phyloP scores from a whole-genome alignment of 768 basidiomycete species.

The Lactarius evosmus region DNA sequence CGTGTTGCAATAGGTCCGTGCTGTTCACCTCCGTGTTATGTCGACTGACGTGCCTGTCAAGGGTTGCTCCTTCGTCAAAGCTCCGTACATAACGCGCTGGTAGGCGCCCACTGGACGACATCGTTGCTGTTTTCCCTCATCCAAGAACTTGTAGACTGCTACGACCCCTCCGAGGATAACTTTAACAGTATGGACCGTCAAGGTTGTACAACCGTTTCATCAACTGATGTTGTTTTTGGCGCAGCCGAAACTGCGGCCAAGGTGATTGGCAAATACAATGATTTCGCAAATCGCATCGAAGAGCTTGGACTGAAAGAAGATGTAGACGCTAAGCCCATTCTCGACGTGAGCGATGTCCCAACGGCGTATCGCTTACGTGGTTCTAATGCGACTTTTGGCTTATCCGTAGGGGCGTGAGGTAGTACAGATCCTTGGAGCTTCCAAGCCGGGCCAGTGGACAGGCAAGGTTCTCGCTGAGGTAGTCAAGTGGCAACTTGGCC shows the following conservation, averaged over 20 bases:
- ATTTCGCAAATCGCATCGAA: constrained; percentile 56
- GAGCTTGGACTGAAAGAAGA: constrained; percentile 56
- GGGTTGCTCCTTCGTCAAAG: constrained; percentile 69
- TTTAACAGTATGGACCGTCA: constrained; percentile 44
- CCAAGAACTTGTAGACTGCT: constrained; percentile 60
- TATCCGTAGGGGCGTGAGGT: constrained; percentile 67
- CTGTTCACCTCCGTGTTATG: not conserved
- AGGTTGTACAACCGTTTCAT: constrained; percentile 20
- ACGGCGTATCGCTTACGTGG: not conserved
- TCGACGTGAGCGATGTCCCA: constrained; percentile 58
- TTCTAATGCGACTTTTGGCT: constrained; percentile 8
- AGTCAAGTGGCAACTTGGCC: constrained; percentile 80
- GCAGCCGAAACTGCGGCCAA: constrained; percentile 44
- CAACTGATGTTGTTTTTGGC: constrained; percentile 23
- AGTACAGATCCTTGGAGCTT: constrained; percentile 46
- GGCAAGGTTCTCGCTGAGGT: constrained; percentile 60
- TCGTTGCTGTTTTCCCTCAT: constrained; percentile 74
- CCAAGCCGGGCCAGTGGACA: constrained; percentile 68
- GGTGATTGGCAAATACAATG: constrained; percentile 63
- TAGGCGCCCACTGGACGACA: constrained; percentile 65
- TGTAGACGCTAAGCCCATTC: constrained; percentile 67
- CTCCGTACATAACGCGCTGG: constrained; percentile 57
- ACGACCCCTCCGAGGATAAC: constrained; percentile 40
- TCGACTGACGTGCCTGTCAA: constrained; percentile 28
- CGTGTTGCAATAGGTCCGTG: constrained; percentile 57